A percentile compares a stretch with the other conserved stretches of the same genome.
phyloP scores from a whole-genome alignment of 345 rosid species.

The Lagerstroemia speciosa region DNA sequence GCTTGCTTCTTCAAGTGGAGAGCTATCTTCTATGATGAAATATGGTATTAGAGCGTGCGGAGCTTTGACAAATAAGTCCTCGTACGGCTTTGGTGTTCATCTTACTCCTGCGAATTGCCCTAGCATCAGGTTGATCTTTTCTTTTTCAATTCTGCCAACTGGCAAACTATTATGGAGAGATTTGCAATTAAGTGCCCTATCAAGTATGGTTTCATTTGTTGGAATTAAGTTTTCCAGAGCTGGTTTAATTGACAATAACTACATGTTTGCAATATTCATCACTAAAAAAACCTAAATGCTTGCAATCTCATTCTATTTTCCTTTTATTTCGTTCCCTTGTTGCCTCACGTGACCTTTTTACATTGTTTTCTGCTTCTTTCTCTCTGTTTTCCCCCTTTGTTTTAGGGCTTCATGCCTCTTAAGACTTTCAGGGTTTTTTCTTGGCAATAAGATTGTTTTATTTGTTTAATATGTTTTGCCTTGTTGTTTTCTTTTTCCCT shows the following conservation, averaged over 20 bases:
- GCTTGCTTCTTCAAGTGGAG: constrained; percentile 65
- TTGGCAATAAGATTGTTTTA: no score
- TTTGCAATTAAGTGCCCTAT: no score
- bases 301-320: neutral
- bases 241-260: neutral
- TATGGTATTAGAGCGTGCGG: constrained; percentile 58
- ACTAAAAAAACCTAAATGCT: no score
- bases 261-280: no score
- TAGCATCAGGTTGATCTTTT: constrained; percentile 20
- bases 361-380: neutral
- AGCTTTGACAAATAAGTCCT: constrained; percentile 17
- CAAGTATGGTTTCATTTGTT: no score
- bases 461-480: no score
- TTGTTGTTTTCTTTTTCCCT: no score
- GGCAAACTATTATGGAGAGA: neutral
- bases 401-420: neutral
- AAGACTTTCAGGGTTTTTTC: no score
- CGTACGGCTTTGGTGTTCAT: constrained; percentile 27
- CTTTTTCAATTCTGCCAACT: neutral
- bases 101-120: constrained; percentile 25
- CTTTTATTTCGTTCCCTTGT: neutral
- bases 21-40: constrained; percentile 28
- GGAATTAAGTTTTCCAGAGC: no score
- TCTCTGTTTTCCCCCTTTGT: neutral
- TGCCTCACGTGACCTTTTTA: neutral